Evolutionary conservation across 805 yeast species (phyloP).

Genomic region (Saccharomycopsis amapae): DNA sequence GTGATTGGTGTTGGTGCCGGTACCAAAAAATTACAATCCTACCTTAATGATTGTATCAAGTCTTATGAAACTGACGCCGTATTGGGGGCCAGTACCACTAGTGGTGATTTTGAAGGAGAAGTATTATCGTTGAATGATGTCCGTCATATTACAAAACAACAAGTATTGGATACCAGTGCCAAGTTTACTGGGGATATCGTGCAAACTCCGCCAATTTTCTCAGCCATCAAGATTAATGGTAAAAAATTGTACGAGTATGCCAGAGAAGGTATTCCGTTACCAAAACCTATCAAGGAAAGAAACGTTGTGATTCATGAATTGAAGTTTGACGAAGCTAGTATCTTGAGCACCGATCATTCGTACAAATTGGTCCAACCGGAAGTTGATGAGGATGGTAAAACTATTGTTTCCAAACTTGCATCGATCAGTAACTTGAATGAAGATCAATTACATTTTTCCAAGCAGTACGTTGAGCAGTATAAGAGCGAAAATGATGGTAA

Average conservation of each 20-base stretch:
- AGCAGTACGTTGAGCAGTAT: slow-evolving; percentile 43
- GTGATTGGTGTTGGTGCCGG: slow-evolving; percentile 92
- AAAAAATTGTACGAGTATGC: slow-evolving; percentile 93
- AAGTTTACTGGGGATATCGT: slow-evolving; percentile 74
- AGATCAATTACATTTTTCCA: slow-evolving; percentile 53
- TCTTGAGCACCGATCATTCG: slow-evolving; percentile 47
- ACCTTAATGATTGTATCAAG: slow-evolving; percentile 68
- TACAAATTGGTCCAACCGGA: slow-evolving; percentile 40
- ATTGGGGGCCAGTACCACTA: slow-evolving; percentile 85
- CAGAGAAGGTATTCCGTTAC: slow-evolving; percentile 76
- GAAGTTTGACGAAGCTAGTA: slow-evolving; percentile 39
- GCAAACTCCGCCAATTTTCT: slow-evolving; percentile 93
- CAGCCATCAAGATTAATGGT: slow-evolving; percentile 93
- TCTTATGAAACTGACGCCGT: slow-evolving; percentile 79
- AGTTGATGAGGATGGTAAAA: slow-evolving; percentile 40
- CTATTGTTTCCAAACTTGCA: slow-evolving; percentile 28
- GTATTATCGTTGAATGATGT: slow-evolving; percentile 52
- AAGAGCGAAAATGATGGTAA: slow-evolving; percentile 34
- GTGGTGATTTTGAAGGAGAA: slow-evolving; percentile 91
- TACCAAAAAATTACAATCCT: slow-evolving; percentile 70
- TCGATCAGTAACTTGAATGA: slow-evolving; percentile 53
- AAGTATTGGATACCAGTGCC: slow-evolving; percentile 41
- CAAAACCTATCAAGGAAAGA: slow-evolving; percentile 73
- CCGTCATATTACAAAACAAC: slow-evolving; percentile 48
- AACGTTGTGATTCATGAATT: slow-evolving; percentile 55